phyloP scores from a whole-genome alignment of 345 rosid genomes.

The Pistacia vera region DNA sequence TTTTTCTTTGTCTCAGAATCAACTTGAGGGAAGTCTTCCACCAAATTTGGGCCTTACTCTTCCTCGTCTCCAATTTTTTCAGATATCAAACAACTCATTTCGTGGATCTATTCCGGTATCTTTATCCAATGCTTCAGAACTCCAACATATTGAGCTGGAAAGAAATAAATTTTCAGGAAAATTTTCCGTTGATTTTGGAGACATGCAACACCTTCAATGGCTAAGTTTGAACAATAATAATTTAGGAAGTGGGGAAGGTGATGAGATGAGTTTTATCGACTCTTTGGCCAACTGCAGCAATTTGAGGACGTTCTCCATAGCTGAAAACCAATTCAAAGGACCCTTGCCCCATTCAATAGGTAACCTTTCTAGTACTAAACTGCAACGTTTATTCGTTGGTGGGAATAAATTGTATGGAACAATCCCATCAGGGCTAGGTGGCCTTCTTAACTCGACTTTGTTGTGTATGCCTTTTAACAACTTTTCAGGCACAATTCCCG shows the following conservation, averaged over 20 bases:
- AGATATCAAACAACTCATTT: too few relatives aligned
- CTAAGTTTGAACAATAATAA: not conserved
- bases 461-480: not conserved
- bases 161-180: slow-evolving; percentile 17
- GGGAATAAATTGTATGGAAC: slow-evolving; percentile 8
- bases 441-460: not conserved
- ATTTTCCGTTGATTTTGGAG: slow-evolving; percentile 18
- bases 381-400: not conserved
- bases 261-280: slow-evolving; percentile 19
- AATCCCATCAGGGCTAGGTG: slow-evolving; percentile 15
- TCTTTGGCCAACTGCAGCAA: slow-evolving; percentile 18
- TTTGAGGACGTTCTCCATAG: not conserved
- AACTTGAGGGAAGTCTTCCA: too few relatives aligned
- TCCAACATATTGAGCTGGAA: not conserved
- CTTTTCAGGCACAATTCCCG: slow-evolving; percentile 12
- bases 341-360: slow-evolving; percentile 14
- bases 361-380: slow-evolving; percentile 9
- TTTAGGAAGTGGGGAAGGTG: slow-evolving; percentile 23
- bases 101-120: too few relatives aligned
- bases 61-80: too few relatives aligned
- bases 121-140: not conserved
- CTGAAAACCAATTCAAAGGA: slow-evolving; percentile 8
- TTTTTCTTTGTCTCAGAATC: too few relatives aligned
- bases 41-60: too few relatives aligned
- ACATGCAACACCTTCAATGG: slow-evolving; percentile 1